Evolutionary conservation across 441 rosid genomes (phyloP), one percentile per base, ranked within the genome.

Genomic region (Melastoma candidum): DNA sequence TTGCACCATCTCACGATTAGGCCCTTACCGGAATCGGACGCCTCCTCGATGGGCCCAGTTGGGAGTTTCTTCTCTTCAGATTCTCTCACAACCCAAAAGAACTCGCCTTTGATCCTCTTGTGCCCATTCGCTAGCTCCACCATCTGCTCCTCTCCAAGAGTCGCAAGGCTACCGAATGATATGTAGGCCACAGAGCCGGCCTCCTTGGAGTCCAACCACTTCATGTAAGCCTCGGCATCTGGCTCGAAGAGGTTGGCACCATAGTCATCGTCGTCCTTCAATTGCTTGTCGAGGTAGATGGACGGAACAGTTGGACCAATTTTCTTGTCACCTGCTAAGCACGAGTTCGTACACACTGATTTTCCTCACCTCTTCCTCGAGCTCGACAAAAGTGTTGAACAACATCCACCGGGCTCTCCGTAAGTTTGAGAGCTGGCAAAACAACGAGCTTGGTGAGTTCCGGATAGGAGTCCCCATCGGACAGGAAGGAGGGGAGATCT

Each of bases 11-110:
- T 53, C 46, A 53, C 56, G 46, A 82, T 22, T 11, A 77, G 13
- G 4, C 76, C 71, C 44, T 47, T 68, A 0, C 69, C 75, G 22
- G 7, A n/a, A 27, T 41, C 58, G 2, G 45, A 12, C 13, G 60
- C 41, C 12, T 59, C 73, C 26, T 74, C 69, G 7, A 53, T 13
- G 48, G 71, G 78, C 17, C 67, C 47, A n/a, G n/a, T 14, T 2
- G 84, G 80, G 0, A 76, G 68, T 9, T 72, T 77, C 10, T 48
- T 48, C 46, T 61, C 25, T 54, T 79, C 82, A 9, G 75, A 65
- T 12, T 26, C 58, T 60, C 78, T 74, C 13, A 72, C 77, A 1
- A 74, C 76, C 82, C 82, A 77, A 17, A 81, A 26, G 75, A 78
- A 81, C 36, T 59, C 51, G 53, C 6, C 12, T 12, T 63, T 59